A percentile compares a stretch with the other conserved stretches of the same genome.
phyloP scores from a whole-genome alignment of 2,329 filamentous ascomycete species.

The Fusarium guadeloupense region DNA sequence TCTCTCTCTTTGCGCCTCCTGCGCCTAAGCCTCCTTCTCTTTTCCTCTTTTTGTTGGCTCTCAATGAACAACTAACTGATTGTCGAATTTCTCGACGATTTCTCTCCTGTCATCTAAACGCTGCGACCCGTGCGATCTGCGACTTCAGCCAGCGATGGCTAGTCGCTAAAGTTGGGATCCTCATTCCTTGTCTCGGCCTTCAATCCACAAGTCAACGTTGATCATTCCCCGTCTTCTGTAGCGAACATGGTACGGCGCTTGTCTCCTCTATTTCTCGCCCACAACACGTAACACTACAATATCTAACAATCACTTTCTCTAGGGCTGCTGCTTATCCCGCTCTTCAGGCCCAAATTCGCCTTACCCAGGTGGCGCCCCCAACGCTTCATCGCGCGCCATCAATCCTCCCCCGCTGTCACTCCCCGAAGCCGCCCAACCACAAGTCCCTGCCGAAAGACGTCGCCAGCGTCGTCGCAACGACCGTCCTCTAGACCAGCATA shows the following conservation, averaged over 20 bases:
- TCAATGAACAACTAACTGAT: no score
- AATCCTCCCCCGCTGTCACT: conserved; percentile 53
- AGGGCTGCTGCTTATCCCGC: conserved; percentile 68
- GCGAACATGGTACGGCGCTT: conserved; percentile 34
- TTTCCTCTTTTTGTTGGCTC: background rate
- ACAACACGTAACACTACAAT: background rate
- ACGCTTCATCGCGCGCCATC: conserved; percentile 64
- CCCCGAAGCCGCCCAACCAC: conserved; percentile 41
- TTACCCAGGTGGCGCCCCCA: conserved; percentile 59
- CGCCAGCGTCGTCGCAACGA: conserved; percentile 47
- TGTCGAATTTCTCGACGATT: no score
- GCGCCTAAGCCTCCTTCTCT: conserved; percentile 12
- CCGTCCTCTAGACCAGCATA: conserved; percentile 67
- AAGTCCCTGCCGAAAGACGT: conserved; percentile 41
- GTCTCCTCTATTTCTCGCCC: background rate
- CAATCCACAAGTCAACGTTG: conserved; percentile 21
- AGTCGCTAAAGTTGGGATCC: conserved; percentile 30
- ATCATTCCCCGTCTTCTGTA: conserved; percentile 14
- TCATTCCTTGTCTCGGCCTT: conserved; percentile 25
- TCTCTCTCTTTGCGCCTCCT: conserved; percentile 31
- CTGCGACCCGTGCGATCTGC: conserved; percentile 14
- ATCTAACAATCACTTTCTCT: conserved; percentile 30
- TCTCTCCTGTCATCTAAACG: background rate
- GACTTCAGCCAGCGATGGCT: conserved; percentile 35
- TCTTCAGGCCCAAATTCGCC: conserved; percentile 63